Conservation (phyloP, 2,329 filamentous ascomycete genomes). For the Domatiomyces globalis region DNA sequence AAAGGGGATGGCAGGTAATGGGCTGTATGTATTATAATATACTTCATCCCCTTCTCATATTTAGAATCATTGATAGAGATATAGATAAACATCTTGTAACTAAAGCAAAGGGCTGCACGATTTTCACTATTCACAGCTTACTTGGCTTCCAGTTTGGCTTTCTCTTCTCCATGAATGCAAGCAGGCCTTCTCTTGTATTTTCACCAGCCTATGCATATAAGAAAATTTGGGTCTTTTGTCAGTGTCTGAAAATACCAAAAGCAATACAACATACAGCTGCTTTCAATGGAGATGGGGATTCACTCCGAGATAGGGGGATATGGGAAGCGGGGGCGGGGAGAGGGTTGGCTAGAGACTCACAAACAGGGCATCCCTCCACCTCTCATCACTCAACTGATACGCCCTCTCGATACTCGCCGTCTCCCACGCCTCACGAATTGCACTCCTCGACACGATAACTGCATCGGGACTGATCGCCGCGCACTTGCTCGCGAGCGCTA, state of each 20-base stretch:
- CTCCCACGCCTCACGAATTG: constrained; percentile 60
- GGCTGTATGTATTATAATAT: no score
- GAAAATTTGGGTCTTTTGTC: no score
- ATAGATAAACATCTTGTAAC: no score
- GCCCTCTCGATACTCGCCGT: constrained; percentile 49
- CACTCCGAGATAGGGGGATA: neutral
- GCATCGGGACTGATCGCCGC: constrained; percentile 58
- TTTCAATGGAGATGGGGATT: no score
- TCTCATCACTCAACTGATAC: constrained; percentile 32
- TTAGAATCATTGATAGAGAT: no score
- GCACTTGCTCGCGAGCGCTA: constrained; percentile 43
- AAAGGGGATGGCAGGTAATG: no score
- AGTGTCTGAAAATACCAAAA: no score
- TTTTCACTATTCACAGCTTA: constrained; percentile 25
- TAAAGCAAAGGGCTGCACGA: no score
- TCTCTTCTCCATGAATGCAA: constrained; percentile 63
- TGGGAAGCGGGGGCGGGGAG: neutral
- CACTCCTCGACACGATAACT: constrained; percentile 59
- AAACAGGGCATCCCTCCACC: constrained; percentile 10
- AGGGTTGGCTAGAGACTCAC: neutral
- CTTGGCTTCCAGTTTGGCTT: constrained; percentile 50
- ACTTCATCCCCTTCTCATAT: no score
- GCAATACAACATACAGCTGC: no score
- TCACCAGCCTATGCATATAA: constrained; percentile 24
- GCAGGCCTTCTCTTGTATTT: constrained; percentile 61